Conservation (phyloP, 768 basidiomycete species). For the Fibroporia radiculosa region DNA sequence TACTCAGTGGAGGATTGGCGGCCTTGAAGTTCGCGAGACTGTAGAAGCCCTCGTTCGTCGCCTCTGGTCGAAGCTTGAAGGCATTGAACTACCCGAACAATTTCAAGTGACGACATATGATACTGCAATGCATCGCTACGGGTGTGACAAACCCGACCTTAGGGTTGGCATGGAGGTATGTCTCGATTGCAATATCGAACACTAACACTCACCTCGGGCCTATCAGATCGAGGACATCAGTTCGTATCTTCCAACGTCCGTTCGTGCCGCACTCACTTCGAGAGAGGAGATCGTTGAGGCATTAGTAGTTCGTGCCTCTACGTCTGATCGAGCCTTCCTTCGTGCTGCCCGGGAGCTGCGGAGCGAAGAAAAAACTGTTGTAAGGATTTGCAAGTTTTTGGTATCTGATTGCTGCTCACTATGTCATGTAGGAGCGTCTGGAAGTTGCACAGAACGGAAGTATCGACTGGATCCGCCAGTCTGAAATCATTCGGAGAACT, state of each 20-base stretch:
- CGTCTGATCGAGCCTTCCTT: slow-evolving; percentile 1
- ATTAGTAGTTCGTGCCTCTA: neutral
- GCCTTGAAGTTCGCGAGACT: slow-evolving; percentile 68
- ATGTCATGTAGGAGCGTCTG: slow-evolving; percentile 3
- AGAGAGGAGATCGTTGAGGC: slow-evolving; percentile 10
- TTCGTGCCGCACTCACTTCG: slow-evolving; percentile 12
- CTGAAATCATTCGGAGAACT: neutral
- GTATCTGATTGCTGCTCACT: neutral
- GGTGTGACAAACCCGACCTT: slow-evolving; percentile 92
- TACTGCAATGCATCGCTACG: slow-evolving; percentile 93
- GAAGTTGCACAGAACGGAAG: neutral
- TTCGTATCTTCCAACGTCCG: slow-evolving; percentile 10
- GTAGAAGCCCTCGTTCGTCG: slow-evolving; percentile 67
- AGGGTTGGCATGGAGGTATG: slow-evolving; percentile 80
- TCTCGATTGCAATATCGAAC: neutral
- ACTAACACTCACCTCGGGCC: neutral
- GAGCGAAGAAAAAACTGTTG: neutral
- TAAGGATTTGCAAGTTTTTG: neutral
- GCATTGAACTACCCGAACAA: slow-evolving; percentile 45
- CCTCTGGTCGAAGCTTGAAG: slow-evolving; percentile 72
- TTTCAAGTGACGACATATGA: slow-evolving; percentile 85
- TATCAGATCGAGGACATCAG: slow-evolving; percentile 19
- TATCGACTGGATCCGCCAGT: slow-evolving; percentile 5
- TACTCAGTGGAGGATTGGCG: slow-evolving; percentile 74
- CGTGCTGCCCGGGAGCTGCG: neutral